phyloP scores from a whole-genome alignment of 768 basidiomycete genomes.

The Tremella mesenterica region DNA sequence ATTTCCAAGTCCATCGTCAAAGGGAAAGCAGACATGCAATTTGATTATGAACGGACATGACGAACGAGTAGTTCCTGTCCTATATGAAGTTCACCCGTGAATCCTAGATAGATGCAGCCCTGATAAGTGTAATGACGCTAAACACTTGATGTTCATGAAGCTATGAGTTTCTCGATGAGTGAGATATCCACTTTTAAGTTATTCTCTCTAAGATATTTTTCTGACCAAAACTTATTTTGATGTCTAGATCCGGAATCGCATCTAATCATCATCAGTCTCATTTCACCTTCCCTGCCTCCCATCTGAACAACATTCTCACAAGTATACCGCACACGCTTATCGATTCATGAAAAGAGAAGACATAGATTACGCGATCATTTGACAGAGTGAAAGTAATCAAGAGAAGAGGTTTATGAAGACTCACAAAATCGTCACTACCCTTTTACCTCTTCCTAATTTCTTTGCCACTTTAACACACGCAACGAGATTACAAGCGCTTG shows the following conservation, averaged over 20 bases:
- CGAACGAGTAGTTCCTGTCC: too few relatives aligned
- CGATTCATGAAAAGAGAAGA: too few relatives aligned
- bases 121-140: too few relatives aligned
- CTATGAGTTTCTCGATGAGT: conserved; percentile 22
- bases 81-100: too few relatives aligned
- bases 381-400: neutral
- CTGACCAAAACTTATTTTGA: conserved; percentile 62
- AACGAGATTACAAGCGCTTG: conserved; percentile 92
- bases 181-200: conserved; percentile 23
- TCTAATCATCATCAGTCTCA: conserved; percentile 44
- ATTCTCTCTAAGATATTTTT: conserved; percentile 34
- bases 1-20: too few relatives aligned
- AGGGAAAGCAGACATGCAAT: too few relatives aligned
- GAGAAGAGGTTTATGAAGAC: neutral
- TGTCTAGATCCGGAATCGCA: conserved; percentile 88
- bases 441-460: conserved; percentile 59
- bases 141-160: too few relatives aligned
- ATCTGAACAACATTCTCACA: too few relatives aligned
- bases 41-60: too few relatives aligned
- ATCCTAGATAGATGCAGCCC: too few relatives aligned
- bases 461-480: conserved; percentile 74
- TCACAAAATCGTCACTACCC: conserved; percentile 78
- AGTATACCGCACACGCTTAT: too few relatives aligned
- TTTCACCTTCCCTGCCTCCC: neutral
- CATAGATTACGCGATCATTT: neutral